Evolutionary conservation across 176 grass and related monocot genomes (phyloP).

Genomic region (Aegilops bicornis): DNA sequence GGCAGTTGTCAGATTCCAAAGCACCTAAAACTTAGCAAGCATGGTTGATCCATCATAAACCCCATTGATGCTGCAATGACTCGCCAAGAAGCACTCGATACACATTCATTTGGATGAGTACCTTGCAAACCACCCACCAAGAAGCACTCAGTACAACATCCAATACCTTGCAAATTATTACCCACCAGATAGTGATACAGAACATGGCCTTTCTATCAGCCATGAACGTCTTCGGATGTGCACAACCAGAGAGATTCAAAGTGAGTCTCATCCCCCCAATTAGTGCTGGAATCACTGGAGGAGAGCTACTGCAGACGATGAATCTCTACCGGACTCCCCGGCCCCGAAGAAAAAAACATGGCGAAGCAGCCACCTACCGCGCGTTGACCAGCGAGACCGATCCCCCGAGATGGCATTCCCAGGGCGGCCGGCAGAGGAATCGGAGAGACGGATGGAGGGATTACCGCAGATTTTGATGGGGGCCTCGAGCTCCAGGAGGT

Average conservation of each 20-base stretch:
- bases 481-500: slow-evolving; percentile 73
- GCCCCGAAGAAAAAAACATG: neutral
- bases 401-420: slow-evolving; percentile 35
- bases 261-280: neutral
- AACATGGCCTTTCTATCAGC: neutral
- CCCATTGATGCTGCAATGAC: neutral
- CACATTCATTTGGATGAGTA: neutral
- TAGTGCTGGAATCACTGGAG: neutral
- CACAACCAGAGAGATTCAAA: too few relatives aligned
- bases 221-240: neutral
- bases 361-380: slow-evolving; percentile 2
- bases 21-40: neutral
- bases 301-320: neutral
- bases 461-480: slow-evolving; percentile 88
- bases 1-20: neutral
- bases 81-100: neutral
- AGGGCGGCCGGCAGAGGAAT: neutral
- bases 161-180: neutral
- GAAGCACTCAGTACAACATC: neutral
- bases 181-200: neutral
- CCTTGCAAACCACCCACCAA: neutral
- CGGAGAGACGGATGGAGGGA: neutral
- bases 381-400: slow-evolving; percentile 51
- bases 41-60: neutral
- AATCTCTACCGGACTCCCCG: slow-evolving; percentile 1